Conservation (phyloP, 352 stramenopile genomes). For the Globisporangium spinosum region DNA sequence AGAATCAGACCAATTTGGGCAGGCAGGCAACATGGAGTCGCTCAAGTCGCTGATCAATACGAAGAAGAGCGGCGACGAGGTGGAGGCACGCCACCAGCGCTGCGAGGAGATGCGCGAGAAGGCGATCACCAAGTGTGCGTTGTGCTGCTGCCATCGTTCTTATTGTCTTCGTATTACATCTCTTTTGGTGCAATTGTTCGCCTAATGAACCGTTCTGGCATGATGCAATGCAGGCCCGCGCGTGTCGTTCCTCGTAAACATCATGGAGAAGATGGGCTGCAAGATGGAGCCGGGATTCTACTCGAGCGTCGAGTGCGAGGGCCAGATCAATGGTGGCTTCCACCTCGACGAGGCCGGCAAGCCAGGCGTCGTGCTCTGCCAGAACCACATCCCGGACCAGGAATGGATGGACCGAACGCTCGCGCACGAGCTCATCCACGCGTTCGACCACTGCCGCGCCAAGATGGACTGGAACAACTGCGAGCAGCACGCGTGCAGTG, state of each 20-base stretch:
- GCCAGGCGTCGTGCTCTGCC: conserved; percentile 82
- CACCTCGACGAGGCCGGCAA: conserved; percentile 73
- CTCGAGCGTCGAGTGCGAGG: conserved; percentile 76
- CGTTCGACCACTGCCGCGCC: conserved; percentile 91
- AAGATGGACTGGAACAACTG: conserved; percentile 93
- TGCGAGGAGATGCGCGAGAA: conserved; percentile 71
- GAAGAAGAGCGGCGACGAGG: conserved; percentile 30
- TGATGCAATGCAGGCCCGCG: conserved; percentile 46
- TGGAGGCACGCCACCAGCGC: conserved; percentile 39
- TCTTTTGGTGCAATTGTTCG: background rate
- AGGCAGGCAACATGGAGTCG: conserved; percentile 44
- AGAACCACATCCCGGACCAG: conserved; percentile 90
- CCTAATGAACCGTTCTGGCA: background rate
- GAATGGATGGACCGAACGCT: conserved; percentile 91
- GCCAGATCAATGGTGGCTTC: conserved; percentile 86
- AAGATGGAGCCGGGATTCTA: conserved; percentile 73
- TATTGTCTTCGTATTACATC: background rate
- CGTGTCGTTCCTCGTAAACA: conserved; percentile 76
- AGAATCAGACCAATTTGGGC: conserved; percentile 1
- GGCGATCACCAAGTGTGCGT: conserved; percentile 66
- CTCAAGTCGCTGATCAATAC: conserved; percentile 60
- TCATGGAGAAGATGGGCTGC: conserved; percentile 87
- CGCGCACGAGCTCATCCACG: conserved; percentile 92
- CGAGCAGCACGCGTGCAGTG: conserved; percentile 91
- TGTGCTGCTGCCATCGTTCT: background rate